Evolutionary conservation across 2,329 filamentous ascomycete genomes (phyloP), one percentile per base, ranked within the genome.

Genomic region (Aspergillus intermedius): DNA sequence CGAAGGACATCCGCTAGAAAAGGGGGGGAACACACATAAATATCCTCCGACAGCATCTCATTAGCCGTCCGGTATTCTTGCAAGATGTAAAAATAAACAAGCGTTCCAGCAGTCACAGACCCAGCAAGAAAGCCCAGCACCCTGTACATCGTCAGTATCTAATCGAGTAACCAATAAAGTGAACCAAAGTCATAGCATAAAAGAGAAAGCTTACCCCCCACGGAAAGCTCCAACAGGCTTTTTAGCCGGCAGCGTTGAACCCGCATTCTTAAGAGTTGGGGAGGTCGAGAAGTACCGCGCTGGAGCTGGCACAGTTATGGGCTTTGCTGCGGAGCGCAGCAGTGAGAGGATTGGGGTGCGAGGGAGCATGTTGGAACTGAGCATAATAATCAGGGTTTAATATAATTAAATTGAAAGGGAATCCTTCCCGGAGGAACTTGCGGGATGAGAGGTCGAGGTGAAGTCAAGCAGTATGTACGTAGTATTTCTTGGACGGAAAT

Each of bases 51-150:
- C 72, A 97, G 76, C 64, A 96, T 80, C 73, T 95, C 88, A 75
- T 96, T 97, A 59, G 89, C 88, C 40, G 90, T 78, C 74, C 90
- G 89, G 77, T 96, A 97, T 71, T 97, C 91, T 67, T 91, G 83
- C 60, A 97, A 75, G 57, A 95, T 81, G 70, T 97, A 97, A 69
- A 88, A 90, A 75, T 96, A 97, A 60, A 94, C 86, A 50, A 82
- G 85, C 46, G 80, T 81, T 61, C 89, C 90, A 41, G 91, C 84
- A 46, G 89, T 76, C 42, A 87, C 84, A 54, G 87, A 84, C 57
- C 91, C 91, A 55, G 93, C 77, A 45, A 97, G 83, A 77, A 97
- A 97, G 46, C 91, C 91, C 62, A 95, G 89, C 51, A 96, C 75
- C 50, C 91, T 96, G 60, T 49, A 52, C 39, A 37, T 10, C 25